phyloP scores from a whole-genome alignment of 306 rosid genomes.

The Cicer bijugum region DNA sequence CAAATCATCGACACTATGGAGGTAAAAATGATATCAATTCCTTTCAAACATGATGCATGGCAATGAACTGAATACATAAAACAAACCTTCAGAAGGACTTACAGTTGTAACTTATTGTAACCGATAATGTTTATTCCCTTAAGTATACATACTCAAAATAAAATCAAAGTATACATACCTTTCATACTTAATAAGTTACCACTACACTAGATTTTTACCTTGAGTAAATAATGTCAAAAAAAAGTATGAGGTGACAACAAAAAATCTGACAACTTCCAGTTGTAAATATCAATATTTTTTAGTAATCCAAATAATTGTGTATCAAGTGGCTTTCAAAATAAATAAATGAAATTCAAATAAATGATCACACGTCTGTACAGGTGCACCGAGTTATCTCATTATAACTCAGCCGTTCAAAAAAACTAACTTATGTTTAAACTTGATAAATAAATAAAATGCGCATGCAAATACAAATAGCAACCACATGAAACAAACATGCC shows the following conservation, averaged over 20 bases:
- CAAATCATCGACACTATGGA: too few species aligned
- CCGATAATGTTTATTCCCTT: background rate
- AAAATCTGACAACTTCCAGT: background rate
- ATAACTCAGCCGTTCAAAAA: constrained; percentile 46
- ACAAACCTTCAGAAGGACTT: background rate
- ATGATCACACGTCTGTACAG: constrained; percentile 50
- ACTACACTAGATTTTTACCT: background rate
- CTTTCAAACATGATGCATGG: too few species aligned
- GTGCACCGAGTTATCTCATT: constrained; percentile 48
- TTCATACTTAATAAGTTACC: background rate
- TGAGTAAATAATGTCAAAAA: background rate
- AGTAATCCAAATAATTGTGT: constrained; percentile 12
- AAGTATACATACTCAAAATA: background rate
- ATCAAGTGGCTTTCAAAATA: constrained; percentile 18
- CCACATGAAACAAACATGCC: constrained; percentile 53
- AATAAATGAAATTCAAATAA: constrained; percentile 41
- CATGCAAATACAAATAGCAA: constrained; percentile 51
- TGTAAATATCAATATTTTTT: background rate
- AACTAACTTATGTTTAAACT: constrained; percentile 44
- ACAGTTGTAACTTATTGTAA: background rate
- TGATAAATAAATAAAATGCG: constrained; percentile 24
- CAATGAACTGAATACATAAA: background rate
- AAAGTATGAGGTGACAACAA: background rate
- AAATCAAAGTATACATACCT: background rate
- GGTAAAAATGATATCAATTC: too few species aligned